Evolutionary conservation across 495 filamentous ascomycete species (phyloP).

Genomic region (Penicillium herquei): DNA sequence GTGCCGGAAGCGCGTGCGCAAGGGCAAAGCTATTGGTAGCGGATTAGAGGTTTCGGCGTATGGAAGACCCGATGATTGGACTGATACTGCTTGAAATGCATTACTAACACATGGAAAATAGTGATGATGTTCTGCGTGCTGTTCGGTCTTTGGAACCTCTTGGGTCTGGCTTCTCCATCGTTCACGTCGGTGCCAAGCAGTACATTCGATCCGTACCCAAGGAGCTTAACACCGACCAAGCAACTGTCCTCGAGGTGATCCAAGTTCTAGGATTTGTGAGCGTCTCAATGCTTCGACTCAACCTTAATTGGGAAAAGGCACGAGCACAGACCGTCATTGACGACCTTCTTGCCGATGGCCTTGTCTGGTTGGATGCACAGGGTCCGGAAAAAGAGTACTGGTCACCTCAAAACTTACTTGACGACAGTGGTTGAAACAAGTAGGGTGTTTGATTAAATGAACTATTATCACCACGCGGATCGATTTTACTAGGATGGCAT

Average conservation of each 20-base stretch:
- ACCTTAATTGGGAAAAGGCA: slow-evolving; percentile 80
- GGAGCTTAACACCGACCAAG: slow-evolving; percentile 94
- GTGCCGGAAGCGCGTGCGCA: slow-evolving; percentile 68
- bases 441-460: background rate
- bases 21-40: slow-evolving; percentile 67
- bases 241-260: slow-evolving; percentile 84
- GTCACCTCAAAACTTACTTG: slow-evolving; percentile 64
- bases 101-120: slow-evolving; percentile 24
- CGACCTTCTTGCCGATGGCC: slow-evolving; percentile 83
- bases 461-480: background rate
- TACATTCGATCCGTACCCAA: slow-evolving; percentile 94
- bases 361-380: slow-evolving; percentile 94
- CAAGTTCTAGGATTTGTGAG: slow-evolving; percentile 85
- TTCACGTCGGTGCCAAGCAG: slow-evolving; percentile 74
- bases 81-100: background rate
- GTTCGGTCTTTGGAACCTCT: slow-evolving; percentile 85
- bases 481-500: no score
- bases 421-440: slow-evolving; percentile 35
- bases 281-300: slow-evolving; percentile 88
- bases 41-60: slow-evolving; percentile 68
- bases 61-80: slow-evolving; percentile 3
- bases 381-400: slow-evolving; percentile 90
- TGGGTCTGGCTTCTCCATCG: slow-evolving; percentile 80
- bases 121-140: slow-evolving; percentile 88
- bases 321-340: slow-evolving; percentile 86